Evolutionary conservation across 257 asterid genomes (phyloP), one percentile per base, ranked within the genome.

Genomic region (Paraleonurus japonicus): DNA sequence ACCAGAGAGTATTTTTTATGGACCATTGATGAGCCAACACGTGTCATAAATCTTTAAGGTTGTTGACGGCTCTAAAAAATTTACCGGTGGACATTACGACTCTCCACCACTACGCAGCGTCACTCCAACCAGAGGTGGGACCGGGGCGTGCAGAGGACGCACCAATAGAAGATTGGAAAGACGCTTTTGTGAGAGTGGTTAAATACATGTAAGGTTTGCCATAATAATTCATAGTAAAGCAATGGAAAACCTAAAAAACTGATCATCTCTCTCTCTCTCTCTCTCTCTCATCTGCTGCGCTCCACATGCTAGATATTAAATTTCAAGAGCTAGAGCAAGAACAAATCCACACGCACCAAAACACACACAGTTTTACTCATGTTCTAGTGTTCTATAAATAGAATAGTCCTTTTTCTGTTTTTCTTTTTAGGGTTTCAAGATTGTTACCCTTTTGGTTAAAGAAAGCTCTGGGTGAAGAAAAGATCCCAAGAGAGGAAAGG

Each of bases 371-470:
- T 48, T 51, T 3, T 15, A 57, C 37, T 32, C 71, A 16, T 62
- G 65, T 69, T 67, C 72, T 43, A 39, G 62, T 47, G 37, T 69
- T 69, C 79, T 70, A 79, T 79, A 74, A 63, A 74, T 79, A 70
- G 82, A 69, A 74, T 33, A 32, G 74, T 74, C 72, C 70, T 26
- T 69, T 67, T 74, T 7, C 51, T 32, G 70, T 74, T 69, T 69
- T 73, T 73, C 76, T 69, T 69, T 74, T 70, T 74, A 79, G 83
- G 83, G 83, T 79, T 79, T 79, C 48, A 65, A 79, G 79, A 74
- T 79, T 74, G 74, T 79, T 43, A 48, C 83, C 67, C 50, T 69
- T 76, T 79, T 79, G 41, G 76, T 65, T 70, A 74, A 69, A 35
- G 47, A 23, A 64, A 63, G 62, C 45, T 78, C 76, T 60, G 51